phyloP scores from a whole-genome alignment of 2,329 filamentous ascomycete species.

The Penicillium sp. region DNA sequence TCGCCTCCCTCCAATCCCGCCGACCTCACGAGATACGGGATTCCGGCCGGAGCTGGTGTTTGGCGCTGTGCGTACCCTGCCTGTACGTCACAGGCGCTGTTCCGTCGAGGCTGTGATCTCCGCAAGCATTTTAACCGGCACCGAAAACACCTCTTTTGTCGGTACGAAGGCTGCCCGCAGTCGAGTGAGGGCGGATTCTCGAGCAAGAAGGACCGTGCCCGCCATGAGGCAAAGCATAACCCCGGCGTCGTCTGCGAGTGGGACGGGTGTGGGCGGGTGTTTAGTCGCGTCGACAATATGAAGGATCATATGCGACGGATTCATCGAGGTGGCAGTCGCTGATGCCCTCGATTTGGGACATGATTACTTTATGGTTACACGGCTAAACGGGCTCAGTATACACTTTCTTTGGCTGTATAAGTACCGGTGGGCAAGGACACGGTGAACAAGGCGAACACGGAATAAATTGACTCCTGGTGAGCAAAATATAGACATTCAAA shows the following conservation, averaged over 20 bases:
- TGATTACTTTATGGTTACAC: neutral
- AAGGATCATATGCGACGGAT: constrained; percentile 47
- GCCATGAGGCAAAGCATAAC: constrained; percentile 61
- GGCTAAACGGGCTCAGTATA: neutral
- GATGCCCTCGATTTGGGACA: neutral
- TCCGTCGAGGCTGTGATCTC: constrained; percentile 57
- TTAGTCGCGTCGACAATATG: constrained; percentile 61
- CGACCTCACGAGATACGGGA: constrained; percentile 33
- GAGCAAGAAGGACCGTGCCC: constrained; percentile 58
- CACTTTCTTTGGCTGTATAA: neutral
- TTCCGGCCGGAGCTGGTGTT: constrained; percentile 34
- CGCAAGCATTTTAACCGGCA: constrained; percentile 61
- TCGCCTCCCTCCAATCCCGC: constrained; percentile 14
- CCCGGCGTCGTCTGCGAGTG: constrained; percentile 57
- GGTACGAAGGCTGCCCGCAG: constrained; percentile 56
- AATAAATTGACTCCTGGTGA: neutral
- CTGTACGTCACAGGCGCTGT: constrained; percentile 56
- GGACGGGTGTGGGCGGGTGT: constrained; percentile 54
- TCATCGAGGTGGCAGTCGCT: constrained; percentile 26
- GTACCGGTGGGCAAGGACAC: neutral
- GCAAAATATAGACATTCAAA: neutral
- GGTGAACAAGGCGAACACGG: constrained; percentile 9
- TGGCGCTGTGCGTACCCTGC: constrained; percentile 58
- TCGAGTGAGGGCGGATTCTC: constrained; percentile 55
- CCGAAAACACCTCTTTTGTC: constrained; percentile 58